phyloP scores from a whole-genome alignment of 345 rosid genomes.

The Camelina neglecta region DNA sequence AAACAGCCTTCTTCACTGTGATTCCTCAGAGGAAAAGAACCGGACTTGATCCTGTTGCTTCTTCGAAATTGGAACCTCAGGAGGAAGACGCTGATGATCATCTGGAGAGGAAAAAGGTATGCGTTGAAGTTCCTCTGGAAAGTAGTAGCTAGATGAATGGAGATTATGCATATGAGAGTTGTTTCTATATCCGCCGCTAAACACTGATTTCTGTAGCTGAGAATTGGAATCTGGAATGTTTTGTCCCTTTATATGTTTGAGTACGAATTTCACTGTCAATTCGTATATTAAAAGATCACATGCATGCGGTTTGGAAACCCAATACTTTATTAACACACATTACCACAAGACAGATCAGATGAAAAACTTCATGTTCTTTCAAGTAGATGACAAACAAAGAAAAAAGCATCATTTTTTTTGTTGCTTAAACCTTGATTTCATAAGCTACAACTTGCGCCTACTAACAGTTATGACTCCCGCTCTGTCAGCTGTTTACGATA shows the following conservation, averaged over 20 bases:
- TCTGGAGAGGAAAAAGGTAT: constrained; percentile 58
- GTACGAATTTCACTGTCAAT: constrained; percentile 11
- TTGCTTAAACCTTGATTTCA: constrained; percentile 29
- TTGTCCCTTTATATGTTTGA: constrained; percentile 28
- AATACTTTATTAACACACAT: constrained; percentile 34
- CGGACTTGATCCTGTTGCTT: constrained; percentile 49
- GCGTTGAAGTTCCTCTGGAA: constrained; percentile 52
- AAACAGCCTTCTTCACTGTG: constrained; percentile 81
- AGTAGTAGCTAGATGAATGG: constrained; percentile 42
- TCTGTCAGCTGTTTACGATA: constrained; percentile 29
- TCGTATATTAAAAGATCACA: not conserved
- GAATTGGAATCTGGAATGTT: constrained; percentile 25
- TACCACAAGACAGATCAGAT: constrained; percentile 9
- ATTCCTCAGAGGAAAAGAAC: constrained; percentile 89
- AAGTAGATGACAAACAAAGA: constrained; percentile 25
- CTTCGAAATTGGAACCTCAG: constrained; percentile 36
- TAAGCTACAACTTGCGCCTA: constrained; percentile 23
- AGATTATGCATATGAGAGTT: constrained; percentile 30
- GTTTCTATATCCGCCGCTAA: constrained; percentile 17
- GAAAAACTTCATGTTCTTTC: constrained; percentile 29
- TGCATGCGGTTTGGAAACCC: constrained; percentile 18
- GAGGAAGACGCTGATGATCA: constrained; percentile 43
- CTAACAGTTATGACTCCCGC: constrained; percentile 30
- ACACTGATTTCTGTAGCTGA: constrained; percentile 27
- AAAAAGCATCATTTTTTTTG: constrained; percentile 22